A percentile compares a stretch with the other conserved stretches of the same genome.
Conservation (phyloP, 352 stramenopile genomes). For the Phytophthora citricola region DNA sequence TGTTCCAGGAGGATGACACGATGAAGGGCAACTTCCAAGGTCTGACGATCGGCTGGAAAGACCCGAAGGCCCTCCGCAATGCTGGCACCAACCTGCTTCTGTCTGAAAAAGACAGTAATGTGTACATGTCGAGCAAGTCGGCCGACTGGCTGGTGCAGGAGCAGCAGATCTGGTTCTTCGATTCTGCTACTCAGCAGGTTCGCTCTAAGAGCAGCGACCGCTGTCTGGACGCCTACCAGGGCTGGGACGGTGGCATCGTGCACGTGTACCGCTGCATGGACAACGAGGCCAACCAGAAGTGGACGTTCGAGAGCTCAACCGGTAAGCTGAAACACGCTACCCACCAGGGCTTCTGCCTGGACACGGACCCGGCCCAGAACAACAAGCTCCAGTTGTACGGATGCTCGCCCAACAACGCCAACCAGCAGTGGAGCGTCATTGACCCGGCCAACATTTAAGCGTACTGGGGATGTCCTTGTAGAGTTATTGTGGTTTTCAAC, state of each 20-base stretch:
- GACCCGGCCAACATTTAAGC: constrained; percentile 12
- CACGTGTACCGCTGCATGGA: constrained; percentile 65
- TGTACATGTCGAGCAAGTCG: constrained; percentile 53
- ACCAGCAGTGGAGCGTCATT: constrained; percentile 57
- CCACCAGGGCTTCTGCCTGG: constrained; percentile 65
- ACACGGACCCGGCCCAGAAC: constrained; percentile 47
- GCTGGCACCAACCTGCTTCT: constrained; percentile 35
- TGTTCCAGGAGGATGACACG: constrained; percentile 54
- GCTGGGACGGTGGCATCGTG: constrained; percentile 55
- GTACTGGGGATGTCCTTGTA: background rate
- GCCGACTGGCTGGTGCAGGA: constrained; percentile 57
- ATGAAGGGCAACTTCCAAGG: constrained; percentile 70
- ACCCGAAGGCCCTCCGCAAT: constrained; percentile 39
- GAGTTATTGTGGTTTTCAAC: no score
- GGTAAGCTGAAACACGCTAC: constrained; percentile 49
- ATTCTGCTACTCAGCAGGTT: constrained; percentile 51
- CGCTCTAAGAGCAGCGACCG: constrained; percentile 74
- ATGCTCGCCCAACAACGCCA: constrained; percentile 60
- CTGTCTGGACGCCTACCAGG: constrained; percentile 69
- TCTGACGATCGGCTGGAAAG: constrained; percentile 45
- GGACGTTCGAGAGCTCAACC: constrained; percentile 57
- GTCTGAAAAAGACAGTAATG: constrained; percentile 44
- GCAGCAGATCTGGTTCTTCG: constrained; percentile 75
- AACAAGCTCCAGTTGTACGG: constrained; percentile 71
- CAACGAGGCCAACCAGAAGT: constrained; percentile 75